Conservation (phyloP, 2,329 filamentous ascomycete species). For the Aspergillus alliaceus region DNA sequence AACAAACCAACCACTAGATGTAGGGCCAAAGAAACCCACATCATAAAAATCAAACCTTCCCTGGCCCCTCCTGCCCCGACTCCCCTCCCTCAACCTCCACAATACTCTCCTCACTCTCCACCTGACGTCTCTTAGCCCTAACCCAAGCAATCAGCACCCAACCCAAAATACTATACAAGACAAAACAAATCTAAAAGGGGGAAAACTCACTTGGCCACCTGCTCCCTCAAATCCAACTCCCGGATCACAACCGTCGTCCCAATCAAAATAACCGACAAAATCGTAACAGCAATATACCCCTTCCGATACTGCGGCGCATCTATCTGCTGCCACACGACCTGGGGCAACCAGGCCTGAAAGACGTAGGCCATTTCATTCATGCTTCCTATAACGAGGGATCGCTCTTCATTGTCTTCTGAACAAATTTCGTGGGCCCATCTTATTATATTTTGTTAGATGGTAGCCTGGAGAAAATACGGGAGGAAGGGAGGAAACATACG, state of each 20-base stretch:
- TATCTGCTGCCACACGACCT: slow-evolving; percentile 65
- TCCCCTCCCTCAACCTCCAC: background rate
- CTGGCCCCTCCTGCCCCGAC: background rate
- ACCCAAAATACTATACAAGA: background rate
- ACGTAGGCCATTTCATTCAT: slow-evolving; percentile 73
- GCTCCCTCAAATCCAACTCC: slow-evolving; percentile 10
- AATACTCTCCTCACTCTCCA: background rate
- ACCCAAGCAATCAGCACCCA: background rate
- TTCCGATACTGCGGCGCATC: slow-evolving; percentile 62
- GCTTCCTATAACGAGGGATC: slow-evolving; percentile 62
- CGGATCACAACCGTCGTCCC: slow-evolving; percentile 36
- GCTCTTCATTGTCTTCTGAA: slow-evolving; percentile 61
- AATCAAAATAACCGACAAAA: slow-evolving; percentile 53
- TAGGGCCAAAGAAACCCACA: too few relatives aligned
- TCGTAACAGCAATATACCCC: slow-evolving; percentile 58
- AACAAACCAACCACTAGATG: too few relatives aligned
- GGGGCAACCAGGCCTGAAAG: slow-evolving; percentile 68
- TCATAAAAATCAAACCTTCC: slow-evolving; percentile 1
- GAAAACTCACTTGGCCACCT: slow-evolving; percentile 3
- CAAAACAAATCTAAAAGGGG: too few relatives aligned
- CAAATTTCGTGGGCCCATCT: slow-evolving; percentile 59
- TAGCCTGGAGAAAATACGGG: background rate
- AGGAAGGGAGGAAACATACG: slow-evolving; percentile 34
- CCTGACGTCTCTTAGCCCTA: background rate
- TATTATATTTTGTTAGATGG: background rate